A percentile compares a stretch with the other conserved stretches of the same genome.
phyloP scores from a whole-genome alignment of 805 yeast species.

The Limtongia smithiae region DNA sequence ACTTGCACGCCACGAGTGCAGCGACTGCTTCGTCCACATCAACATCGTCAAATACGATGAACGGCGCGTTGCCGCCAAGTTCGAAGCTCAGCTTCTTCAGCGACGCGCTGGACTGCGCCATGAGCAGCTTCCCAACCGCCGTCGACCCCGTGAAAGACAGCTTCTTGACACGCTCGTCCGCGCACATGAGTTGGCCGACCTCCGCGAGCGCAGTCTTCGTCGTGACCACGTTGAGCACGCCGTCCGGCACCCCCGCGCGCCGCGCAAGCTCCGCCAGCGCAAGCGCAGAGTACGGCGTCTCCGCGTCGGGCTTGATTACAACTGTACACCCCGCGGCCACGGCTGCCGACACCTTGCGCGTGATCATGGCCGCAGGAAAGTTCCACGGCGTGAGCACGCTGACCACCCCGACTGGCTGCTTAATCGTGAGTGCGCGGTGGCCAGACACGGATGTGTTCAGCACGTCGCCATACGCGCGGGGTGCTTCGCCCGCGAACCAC shows the following conservation, averaged over 20 bases:
- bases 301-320: conserved; percentile 72
- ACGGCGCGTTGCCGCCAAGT: conserved; percentile 80
- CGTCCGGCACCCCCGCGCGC: conserved; percentile 69
- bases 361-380: conserved; percentile 59
- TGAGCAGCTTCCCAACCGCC: conserved; percentile 62
- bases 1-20: conserved; percentile 64
- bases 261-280: conserved; percentile 60
- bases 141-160: conserved; percentile 80
- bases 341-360: conserved; percentile 59
- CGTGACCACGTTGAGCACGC: conserved; percentile 59
- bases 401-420: conserved; percentile 79
- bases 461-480: conserved; percentile 63
- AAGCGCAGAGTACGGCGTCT: conserved; percentile 70
- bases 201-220: conserved; percentile 39
- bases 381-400: conserved; percentile 83
- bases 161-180: conserved; percentile 55
- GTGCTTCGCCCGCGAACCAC: conserved; percentile 86
- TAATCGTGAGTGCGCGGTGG: conserved; percentile 53
- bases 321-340: conserved; percentile 76
- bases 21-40: conserved; percentile 61
- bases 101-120: conserved; percentile 56
- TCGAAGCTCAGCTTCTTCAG: conserved; percentile 70
- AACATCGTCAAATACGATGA: conserved; percentile 71
- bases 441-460: conserved; percentile 41
- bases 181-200: conserved; percentile 53